These are phyloP conservation scores for Rosa hybrid DNA, from an alignment of 331 rosid species.

Conservation along the genomic window DNA sequence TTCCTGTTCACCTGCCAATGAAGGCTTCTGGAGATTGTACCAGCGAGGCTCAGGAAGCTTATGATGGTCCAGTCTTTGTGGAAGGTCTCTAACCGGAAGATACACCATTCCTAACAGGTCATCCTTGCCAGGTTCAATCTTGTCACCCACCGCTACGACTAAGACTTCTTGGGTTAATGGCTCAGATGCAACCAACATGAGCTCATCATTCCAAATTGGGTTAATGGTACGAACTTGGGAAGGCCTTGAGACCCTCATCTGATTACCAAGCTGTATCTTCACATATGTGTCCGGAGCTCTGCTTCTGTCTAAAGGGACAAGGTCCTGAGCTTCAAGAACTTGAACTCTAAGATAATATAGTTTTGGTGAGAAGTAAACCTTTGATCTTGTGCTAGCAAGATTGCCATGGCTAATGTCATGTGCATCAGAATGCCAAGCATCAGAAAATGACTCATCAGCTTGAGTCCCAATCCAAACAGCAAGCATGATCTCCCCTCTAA, in stretches of 20 bases:
- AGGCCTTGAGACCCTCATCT: conserved; percentile 47
- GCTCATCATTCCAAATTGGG: conserved; percentile 84
- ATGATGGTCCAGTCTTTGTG: conserved; percentile 46
- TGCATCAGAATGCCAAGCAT: conserved; percentile 98
- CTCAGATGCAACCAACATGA: conserved; percentile 86
- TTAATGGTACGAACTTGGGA: conserved; percentile 38
- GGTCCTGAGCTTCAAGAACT: conserved; percentile 90
- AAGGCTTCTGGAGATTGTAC: conserved; percentile 65
- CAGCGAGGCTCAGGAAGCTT: conserved; percentile 74
- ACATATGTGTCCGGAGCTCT: conserved; percentile 51
- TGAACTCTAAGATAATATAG: conserved; percentile 74
- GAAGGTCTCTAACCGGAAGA: conserved; percentile 52
- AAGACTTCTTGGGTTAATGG: conserved; percentile 71
- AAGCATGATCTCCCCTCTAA: conserved; percentile 80
- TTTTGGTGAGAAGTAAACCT: conserved; percentile 92
- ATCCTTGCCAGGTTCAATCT: conserved; percentile 49
- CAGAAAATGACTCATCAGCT: conserved; percentile 91
- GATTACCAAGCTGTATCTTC: conserved; percentile 61
- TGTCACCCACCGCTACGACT: conserved; percentile 64
- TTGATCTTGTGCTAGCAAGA: conserved; percentile 70
- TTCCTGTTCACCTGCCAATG: conserved; percentile 43
- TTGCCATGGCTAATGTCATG: conserved; percentile 69
- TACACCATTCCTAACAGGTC: conserved; percentile 67
- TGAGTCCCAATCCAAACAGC: conserved; percentile 99
- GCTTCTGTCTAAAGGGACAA: conserved; percentile 60